Evolutionary conservation across 768 basidiomycete genomes (phyloP).

Genomic region (Cyathus striatus): DNA sequence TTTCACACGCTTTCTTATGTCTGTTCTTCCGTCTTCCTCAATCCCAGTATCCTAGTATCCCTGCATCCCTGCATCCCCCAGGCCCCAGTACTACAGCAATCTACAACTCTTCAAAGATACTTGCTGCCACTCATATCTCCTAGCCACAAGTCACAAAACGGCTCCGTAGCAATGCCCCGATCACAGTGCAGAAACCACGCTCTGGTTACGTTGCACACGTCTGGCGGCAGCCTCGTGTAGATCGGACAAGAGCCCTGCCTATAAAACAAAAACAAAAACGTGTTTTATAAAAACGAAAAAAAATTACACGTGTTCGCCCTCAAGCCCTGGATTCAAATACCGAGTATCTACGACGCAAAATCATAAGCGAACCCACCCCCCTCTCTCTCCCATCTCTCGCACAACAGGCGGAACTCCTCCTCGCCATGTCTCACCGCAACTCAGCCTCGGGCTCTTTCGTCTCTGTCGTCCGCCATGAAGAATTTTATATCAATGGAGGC

Average conservation of each 20-base stretch:
- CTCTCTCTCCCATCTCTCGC: constrained; percentile 20
- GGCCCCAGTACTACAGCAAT: too few species aligned
- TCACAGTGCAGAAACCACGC: too few species aligned
- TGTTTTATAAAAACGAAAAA: constrained; percentile 14
- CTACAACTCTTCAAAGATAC: too few species aligned
- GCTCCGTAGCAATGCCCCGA: too few species aligned
- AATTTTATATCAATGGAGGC: constrained; percentile 50
- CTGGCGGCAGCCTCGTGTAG: constrained; percentile 12
- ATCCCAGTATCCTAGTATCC: too few species aligned
- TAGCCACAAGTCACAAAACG: too few species aligned
- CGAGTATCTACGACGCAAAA: constrained; percentile 23
- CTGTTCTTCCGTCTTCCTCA: too few species aligned
- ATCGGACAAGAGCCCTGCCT: constrained; percentile 12
- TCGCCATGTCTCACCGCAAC: constrained; percentile 14
- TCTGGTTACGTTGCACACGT: too few species aligned
- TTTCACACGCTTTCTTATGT: too few species aligned
- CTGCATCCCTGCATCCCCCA: too few species aligned
- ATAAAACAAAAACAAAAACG: constrained; percentile 4
- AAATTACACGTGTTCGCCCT: constrained; percentile 23
- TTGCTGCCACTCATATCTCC: too few species aligned
- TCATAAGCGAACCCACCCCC: constrained; percentile 21
- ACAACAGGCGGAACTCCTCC: constrained; percentile 10
- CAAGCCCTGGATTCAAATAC: constrained; percentile 19
- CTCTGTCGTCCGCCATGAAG: constrained; percentile 17
- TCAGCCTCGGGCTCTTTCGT: constrained; percentile 7